Evolutionary conservation across 805 yeast genomes (phyloP).

Genomic region (Ogataea wickerhamii): DNA sequence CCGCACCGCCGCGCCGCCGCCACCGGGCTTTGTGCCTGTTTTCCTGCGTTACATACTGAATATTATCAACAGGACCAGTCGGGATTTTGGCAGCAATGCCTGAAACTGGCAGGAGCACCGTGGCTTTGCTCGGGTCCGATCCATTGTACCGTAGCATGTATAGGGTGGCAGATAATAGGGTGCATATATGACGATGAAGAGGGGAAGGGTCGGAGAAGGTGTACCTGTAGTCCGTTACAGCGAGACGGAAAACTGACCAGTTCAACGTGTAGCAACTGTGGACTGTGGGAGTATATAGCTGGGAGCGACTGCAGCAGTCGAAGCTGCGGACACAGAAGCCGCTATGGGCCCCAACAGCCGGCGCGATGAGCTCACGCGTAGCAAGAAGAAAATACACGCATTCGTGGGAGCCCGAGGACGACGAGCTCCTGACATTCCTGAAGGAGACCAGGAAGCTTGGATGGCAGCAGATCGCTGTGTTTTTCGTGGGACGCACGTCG

Average conservation of each 20-base stretch:
- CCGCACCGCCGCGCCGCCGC: no score
- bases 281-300: no score
- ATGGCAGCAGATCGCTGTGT: conserved; percentile 81
- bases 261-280: not conserved
- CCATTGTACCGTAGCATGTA: no score
- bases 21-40: no score
- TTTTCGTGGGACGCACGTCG: conserved; percentile 75
- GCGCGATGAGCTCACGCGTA: not conserved
- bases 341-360: not conserved
- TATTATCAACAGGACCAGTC: no score
- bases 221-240: not conserved
- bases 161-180: no score
- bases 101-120: no score
- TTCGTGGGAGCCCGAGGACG: conserved; percentile 78
- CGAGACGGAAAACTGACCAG: not conserved
- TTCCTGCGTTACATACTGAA: no score
- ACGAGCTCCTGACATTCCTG: conserved; percentile 62
- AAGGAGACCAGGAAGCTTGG: conserved; percentile 82
- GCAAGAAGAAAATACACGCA: conserved; percentile 8
- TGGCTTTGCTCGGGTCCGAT: no score
- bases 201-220: not conserved
- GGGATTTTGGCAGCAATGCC: no score
- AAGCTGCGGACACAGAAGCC: not conserved
- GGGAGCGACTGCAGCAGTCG: not conserved
- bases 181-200: not conserved